Evolutionary conservation across 352 stramenopile genomes (phyloP).

Genomic region (Phytophthora tentaculata): DNA sequence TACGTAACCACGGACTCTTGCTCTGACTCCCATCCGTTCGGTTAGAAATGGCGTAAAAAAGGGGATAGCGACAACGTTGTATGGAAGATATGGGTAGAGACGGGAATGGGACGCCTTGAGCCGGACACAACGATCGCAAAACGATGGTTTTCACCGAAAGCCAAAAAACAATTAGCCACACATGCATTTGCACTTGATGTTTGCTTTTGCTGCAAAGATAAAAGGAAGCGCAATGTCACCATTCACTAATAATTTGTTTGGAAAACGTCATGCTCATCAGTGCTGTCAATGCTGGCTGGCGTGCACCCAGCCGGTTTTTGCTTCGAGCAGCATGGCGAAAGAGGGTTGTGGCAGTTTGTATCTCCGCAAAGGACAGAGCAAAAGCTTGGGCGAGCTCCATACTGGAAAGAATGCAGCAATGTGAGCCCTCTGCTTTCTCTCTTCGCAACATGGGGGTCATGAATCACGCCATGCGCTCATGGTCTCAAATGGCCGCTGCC

Average conservation of each 20-base stretch:
- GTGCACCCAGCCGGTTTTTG: slow-evolving; percentile 11
- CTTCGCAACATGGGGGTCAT: background rate
- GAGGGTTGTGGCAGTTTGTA: slow-evolving; percentile 24
- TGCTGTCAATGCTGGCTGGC: slow-evolving; percentile 8
- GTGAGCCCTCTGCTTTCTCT: background rate
- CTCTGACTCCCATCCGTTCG: slow-evolving; percentile 27
- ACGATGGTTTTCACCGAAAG: slow-evolving; percentile 14
- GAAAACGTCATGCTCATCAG: slow-evolving; percentile 12
- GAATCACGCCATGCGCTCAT: background rate
- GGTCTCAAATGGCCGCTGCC: background rate
- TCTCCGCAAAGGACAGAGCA: slow-evolving; percentile 7
- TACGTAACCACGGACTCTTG: slow-evolving; percentile 5
- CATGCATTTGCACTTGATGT: background rate
- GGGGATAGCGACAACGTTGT: slow-evolving; percentile 7
- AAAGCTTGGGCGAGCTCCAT: slow-evolving; percentile 10
- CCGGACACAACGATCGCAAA: slow-evolving; percentile 1
- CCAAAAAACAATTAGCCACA: too few species aligned
- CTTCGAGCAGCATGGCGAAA: slow-evolving; percentile 16
- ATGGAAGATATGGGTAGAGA: background rate
- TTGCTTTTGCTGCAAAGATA: background rate
- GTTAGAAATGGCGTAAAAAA: slow-evolving; percentile 8
- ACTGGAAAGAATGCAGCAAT: too few species aligned
- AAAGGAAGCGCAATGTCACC: background rate
- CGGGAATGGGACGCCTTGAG: slow-evolving; percentile 3
- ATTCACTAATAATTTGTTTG: background rate